These are phyloP conservation scores for Larix sibirica DNA, from an alignment of 83 land plant genomes.

Conservation along the genomic window DNA sequence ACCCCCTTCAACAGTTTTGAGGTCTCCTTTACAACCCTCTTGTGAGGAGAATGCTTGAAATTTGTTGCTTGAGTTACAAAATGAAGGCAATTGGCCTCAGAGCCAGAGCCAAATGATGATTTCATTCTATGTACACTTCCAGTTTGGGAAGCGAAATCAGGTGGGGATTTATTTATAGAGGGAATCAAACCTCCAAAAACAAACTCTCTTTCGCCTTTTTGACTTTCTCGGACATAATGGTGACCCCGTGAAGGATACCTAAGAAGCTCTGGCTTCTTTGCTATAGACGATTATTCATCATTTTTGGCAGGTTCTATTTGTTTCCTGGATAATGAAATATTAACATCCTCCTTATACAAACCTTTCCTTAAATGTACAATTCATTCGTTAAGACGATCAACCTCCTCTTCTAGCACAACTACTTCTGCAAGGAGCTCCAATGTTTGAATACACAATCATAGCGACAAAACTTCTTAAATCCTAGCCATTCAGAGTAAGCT, in stretches of 20 bases:
- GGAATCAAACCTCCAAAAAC: slow-evolving; percentile 14
- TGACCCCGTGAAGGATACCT: background rate
- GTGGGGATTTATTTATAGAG: background rate
- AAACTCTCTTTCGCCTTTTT: slow-evolving; percentile 3
- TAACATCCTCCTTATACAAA: slow-evolving; percentile 56
- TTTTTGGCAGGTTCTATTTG: background rate
- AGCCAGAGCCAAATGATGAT: slow-evolving; percentile 8
- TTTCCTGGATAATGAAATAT: slow-evolving; percentile 45
- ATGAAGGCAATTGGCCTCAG: background rate
- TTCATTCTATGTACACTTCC: background rate
- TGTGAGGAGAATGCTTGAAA: background rate
- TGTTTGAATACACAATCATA: slow-evolving; percentile 35
- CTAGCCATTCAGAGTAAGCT: background rate
- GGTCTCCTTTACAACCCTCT: background rate
- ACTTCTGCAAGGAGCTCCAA: slow-evolving; percentile 84
- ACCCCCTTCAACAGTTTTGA: background rate
- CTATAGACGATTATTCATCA: background rate
- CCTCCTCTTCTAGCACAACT: slow-evolving; percentile 86
- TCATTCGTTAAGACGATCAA: slow-evolving; percentile 71
- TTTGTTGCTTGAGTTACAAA: background rate
- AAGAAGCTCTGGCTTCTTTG: slow-evolving; percentile 1
- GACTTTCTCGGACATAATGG: background rate
- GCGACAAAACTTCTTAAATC: background rate
- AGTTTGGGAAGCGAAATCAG: background rate
- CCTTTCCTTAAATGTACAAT: slow-evolving; percentile 73